Base-by-base conservation (phyloP, 768 basidiomycete species). In the Collybiopsis confluens region DNA sequence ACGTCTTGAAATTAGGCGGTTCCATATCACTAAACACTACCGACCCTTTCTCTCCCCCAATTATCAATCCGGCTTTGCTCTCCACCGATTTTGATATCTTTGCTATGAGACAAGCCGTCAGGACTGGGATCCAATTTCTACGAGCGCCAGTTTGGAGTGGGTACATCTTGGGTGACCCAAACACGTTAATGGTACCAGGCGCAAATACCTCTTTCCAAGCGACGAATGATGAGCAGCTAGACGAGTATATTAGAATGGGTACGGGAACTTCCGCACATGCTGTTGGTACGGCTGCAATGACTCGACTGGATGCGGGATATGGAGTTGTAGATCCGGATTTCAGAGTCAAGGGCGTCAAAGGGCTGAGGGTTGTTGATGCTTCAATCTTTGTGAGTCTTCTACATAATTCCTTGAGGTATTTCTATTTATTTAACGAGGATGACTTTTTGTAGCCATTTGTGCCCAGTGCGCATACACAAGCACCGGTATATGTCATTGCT, bases 51-150 rank as follows among this genome's bases (percentile, higher is more conserved):
- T 64, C 64, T 41, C 38, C 62, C 26, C 76, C 77, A 0, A 44
- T 63, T n/a, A 75, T 79, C 63, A 68, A 78, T 57, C 73, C 75
- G 1, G 69, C 69, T 48, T 73, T 76, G 65, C 67, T 72, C 26
- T 56, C 41, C 24, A 54, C 57, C 16, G 45, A 36, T 3, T 56
- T 56, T 45, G 64, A 62, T 49, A 47, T 62, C 20, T 43, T 48
- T 13, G 52, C 54, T 16, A 58, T 62, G 44, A 46, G 45, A 9
- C 28, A 58, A 37, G 63, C 56, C 2, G 45, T 64, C 20, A 56
- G 57, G 33, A 53, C 45, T 11, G 59, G 33, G 3, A n/a, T 45
- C 24, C 38, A 36, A 23, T 62, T 63, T 45, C 33, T 60, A n/a
- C 13, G 26, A 21, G 56, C 56, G 4, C 35, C 54, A 30, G 54